These are phyloP conservation scores for Termitomyces sp. DNA, from an alignment of 768 basidiomycete species.

Conservation along the genomic window DNA sequence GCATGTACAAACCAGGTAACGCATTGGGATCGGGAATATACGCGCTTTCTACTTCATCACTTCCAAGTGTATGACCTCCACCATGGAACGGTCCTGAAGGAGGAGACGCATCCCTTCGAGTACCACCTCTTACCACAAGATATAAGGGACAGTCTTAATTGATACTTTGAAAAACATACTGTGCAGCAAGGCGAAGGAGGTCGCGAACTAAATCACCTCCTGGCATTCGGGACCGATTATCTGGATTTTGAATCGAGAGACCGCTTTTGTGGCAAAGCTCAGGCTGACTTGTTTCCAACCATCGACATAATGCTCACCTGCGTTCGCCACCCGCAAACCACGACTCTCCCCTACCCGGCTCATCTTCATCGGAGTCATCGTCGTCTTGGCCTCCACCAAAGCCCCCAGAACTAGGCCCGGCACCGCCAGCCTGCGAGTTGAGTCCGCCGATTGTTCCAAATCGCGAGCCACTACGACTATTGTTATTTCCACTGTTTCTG, in stretches of 20 bases:
- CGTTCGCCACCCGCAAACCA: constrained; percentile 96
- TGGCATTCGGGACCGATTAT: constrained; percentile 38
- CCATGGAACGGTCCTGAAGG: constrained; percentile 50
- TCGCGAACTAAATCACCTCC: constrained; percentile 63
- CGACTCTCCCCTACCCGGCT: constrained; percentile 50
- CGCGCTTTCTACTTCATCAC: constrained; percentile 79
- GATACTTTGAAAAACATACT: constrained; percentile 43
- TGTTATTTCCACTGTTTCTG: constrained; percentile 7
- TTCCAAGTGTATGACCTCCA: constrained; percentile 80
- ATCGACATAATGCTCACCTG: constrained; percentile 43
- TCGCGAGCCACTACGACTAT: constrained; percentile 16
- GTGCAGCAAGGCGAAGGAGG: constrained; percentile 74
- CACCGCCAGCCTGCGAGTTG: constrained; percentile 3
- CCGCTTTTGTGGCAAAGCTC: constrained; percentile 47
- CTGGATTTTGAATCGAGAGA: constrained; percentile 83
- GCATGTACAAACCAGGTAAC: constrained; percentile 18
- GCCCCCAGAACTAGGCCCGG: constrained; percentile 7
- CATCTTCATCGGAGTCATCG: constrained; percentile 48
- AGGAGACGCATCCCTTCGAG: constrained; percentile 19
- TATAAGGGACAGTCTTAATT: neutral
- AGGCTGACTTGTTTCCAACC: neutral
- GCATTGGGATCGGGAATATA: constrained; percentile 72
- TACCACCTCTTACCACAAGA: constrained; percentile 28
- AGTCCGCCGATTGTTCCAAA: constrained; percentile 26
- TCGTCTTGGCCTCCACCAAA: constrained; percentile 15